Base-by-base conservation (phyloP, 164 flowering plant species). In the Aristolochia fimbriata region DNA sequence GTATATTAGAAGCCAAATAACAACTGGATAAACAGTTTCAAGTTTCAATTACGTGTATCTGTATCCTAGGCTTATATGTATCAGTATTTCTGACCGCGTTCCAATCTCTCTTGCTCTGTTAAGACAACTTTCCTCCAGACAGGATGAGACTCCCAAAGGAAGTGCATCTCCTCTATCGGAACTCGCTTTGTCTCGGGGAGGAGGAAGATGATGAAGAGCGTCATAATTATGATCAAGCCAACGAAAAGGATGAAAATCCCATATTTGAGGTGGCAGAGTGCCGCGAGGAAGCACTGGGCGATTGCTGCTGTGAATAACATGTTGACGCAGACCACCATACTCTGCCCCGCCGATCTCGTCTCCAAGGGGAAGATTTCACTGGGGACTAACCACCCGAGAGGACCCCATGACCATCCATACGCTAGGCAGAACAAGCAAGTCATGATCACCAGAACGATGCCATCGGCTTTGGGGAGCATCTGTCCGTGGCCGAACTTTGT, bases 141-240 rank as follows among this genome's bases (percentile, higher is more conserved):
- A 87, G 83, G 78, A 47, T 91, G 98, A 6, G 68, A 72, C 59
- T 82, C 67, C 74, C 74, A 91, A 3, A 85, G 80, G 47, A 76
- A 68, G 61, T 73, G 63, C 23, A 88, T 63, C 73, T 91, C 96
- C 69, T 91, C 96, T 4, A 91, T 91, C 2, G 96, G 98, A 19
- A 91, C 87, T 66, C 83, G 94, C 78, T 91, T 91, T 1, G 92
- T 91, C 71, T 91, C 98, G 0, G 98, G 98, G 72, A 88, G 66
- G 37, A 91, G 83, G 70, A 91, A 83, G 82, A 22, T 83, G 27
- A 91, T 78, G 69, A 88, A 88, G 63, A 53, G 12, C 64, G 81
- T 78, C 98, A 87, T 89, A 64, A 74, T 62, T 45, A 81, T 0
- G 13, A 91, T 76, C 71, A 86, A 69, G 41, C 76, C 77, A 1